Evolutionary conservation across 768 basidiomycete species (phyloP), one percentile per base, ranked within the genome.

Genomic region (Mycena latifolia): DNA sequence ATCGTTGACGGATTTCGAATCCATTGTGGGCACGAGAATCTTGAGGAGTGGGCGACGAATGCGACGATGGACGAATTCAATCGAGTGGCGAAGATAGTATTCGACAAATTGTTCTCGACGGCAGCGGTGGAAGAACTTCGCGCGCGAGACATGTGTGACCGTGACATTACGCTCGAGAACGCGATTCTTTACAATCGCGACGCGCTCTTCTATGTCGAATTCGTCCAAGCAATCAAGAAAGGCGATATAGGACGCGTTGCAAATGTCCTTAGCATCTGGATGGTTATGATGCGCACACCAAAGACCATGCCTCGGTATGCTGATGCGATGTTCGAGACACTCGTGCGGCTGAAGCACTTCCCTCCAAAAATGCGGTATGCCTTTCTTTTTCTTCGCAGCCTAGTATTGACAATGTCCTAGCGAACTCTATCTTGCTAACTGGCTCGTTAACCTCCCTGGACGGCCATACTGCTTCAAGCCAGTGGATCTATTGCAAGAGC

Each of bases 241-340:
- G 73, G 73, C 9, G 73, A 71, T 28, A 69, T 74, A 25, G 73
- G 73, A 14, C 55, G 70, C 5, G 70, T 74, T 11, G 37, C 66
- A 14, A 63, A 65, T 33, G 57, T 67, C 1, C 50, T 70, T 0
- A 12, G 28, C 7, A 51, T 67, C 31, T 70, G 61, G 60, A 67
- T 69, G 65, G 48, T 72, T 7, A 66, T 70, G 65, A 63, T 72
- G 60, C 58, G 69, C 1, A 50, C 50, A 2, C 28, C 39, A 17
- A 51, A 50, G 7, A 65, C 65, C 11, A 72, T 70, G 71, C 69
- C 71, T 14, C 71, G 67, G 22, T 72, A 72, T 60, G 70, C 67
- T 0, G 69, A 71, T 47, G 70, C 67, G 0, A 58, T 71, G 39
- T 58, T 58, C 22, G 56, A 58, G 41, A 58, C 56, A 28, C 56